phyloP scores from a whole-genome alignment of 176 grass and related monocot genomes.

The Triticum turgidum region DNA sequence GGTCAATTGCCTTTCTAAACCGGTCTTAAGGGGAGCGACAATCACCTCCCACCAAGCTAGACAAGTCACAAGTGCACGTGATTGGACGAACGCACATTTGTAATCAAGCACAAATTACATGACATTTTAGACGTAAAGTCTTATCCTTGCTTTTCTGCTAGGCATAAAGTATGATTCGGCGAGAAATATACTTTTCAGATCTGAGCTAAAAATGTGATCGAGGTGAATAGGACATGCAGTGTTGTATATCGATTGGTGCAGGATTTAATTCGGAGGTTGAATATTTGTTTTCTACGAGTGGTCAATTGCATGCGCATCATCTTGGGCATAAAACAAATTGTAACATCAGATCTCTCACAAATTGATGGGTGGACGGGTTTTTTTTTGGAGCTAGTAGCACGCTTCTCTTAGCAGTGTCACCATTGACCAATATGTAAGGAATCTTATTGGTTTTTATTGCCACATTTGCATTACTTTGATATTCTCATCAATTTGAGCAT shows the following conservation, averaged over 20 bases:
- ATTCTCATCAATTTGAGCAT: too few species aligned
- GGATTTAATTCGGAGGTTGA: background rate
- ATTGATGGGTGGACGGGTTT: too few species aligned
- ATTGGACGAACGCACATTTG: background rate
- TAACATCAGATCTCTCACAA: too few species aligned
- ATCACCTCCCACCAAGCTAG: conserved; percentile 31
- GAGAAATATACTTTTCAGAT: background rate
- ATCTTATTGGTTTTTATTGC: too few species aligned
- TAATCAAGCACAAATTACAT: conserved; percentile 1
- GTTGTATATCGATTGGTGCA: background rate
- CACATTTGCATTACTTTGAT: too few species aligned
- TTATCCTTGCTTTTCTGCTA: background rate
- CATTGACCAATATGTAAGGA: too few species aligned
- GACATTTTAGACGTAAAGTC: background rate
- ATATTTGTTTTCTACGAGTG: too few species aligned
- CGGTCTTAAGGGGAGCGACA: conserved; percentile 33
- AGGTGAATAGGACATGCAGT: background rate
- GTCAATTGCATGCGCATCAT: too few species aligned
- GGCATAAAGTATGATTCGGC: background rate
- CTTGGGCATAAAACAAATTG: too few species aligned
- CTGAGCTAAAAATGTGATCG: background rate
- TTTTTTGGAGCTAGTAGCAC: too few species aligned
- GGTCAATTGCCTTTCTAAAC: conserved; percentile 10
- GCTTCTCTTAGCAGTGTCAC: too few species aligned
- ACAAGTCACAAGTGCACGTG: background rate